phyloP scores from a whole-genome alignment of 495 filamentous ascomycete species.

The Podospora bellae-mahoneyi region DNA sequence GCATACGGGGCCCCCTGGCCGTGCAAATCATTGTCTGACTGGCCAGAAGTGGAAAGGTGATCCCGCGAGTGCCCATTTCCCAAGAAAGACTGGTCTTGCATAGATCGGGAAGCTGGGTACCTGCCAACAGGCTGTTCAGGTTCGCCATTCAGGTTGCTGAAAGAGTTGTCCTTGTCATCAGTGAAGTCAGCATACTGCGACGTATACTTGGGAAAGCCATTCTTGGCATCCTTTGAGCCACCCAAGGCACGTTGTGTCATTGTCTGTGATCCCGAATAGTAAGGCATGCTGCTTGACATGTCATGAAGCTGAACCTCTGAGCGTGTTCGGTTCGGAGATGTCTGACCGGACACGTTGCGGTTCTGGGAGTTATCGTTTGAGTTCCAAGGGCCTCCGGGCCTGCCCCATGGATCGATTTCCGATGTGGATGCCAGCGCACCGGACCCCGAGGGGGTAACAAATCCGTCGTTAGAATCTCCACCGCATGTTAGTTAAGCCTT shows the following conservation, averaged over 20 bases:
- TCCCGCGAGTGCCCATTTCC: constrained; percentile 29
- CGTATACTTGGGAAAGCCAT: constrained; percentile 14
- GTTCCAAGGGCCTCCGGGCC: constrained; percentile 54
- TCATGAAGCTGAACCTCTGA: constrained; percentile 38
- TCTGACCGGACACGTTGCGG: constrained; percentile 28
- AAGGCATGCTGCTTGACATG: constrained; percentile 37
- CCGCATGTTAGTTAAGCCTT: constrained; percentile 23
- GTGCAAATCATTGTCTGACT: constrained; percentile 31
- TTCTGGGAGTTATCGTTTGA: constrained; percentile 42
- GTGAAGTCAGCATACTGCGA: constrained; percentile 18
- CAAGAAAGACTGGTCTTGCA: constrained; percentile 24
- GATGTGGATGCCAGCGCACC: constrained; percentile 62
- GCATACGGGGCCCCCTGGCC: constrained; percentile 13
- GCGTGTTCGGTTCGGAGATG: constrained; percentile 32
- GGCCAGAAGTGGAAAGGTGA: constrained; percentile 30
- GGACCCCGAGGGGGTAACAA: constrained; percentile 51
- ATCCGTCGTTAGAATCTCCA: constrained; percentile 37
- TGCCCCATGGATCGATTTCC: constrained; percentile 55
- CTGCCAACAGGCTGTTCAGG: constrained; percentile 10
- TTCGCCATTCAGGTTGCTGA: constrained; percentile 3
- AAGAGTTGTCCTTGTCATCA: constrained; percentile 32
- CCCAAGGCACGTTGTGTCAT: constrained; percentile 21
- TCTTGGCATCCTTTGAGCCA: constrained; percentile 20
- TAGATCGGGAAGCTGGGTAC: constrained; percentile 9
- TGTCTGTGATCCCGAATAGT: constrained; percentile 35